Evolutionary conservation across 2,329 filamentous ascomycete species (phyloP).

Genomic region (Aspergillus cejpii): DNA sequence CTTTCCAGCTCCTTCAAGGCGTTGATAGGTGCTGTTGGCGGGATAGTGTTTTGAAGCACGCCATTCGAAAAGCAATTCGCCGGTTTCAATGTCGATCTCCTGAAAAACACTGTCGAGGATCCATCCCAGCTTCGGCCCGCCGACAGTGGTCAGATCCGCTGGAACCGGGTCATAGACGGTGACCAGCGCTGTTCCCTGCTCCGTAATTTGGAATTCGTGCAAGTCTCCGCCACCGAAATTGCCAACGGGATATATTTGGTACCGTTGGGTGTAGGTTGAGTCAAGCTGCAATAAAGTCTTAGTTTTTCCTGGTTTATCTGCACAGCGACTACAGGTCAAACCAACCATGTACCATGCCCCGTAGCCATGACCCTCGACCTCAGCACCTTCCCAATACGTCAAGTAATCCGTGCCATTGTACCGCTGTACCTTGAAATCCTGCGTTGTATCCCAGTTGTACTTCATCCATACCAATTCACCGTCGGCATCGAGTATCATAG

Average conservation of each 20-base stretch:
- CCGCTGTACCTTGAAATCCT: constrained; percentile 24
- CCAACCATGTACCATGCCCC: constrained; percentile 25
- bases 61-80: constrained; percentile 41
- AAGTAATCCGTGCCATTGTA: constrained; percentile 21
- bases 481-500: constrained; percentile 24
- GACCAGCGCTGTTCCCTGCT: constrained; percentile 27
- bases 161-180: constrained; percentile 26
- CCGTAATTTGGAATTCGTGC: constrained; percentile 32
- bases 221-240: constrained; percentile 23
- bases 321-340: not conserved
- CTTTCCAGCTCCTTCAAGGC: constrained; percentile 6
- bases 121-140: constrained; percentile 36
- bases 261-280: constrained; percentile 19
- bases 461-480: constrained; percentile 27
- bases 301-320: not conserved
- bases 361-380: constrained; percentile 15
- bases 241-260: constrained; percentile 17
- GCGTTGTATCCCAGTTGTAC: constrained; percentile 18
- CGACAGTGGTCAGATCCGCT: constrained; percentile 28
- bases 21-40: constrained; percentile 19
- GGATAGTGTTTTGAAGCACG: constrained; percentile 30
- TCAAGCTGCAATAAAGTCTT: constrained; percentile 15
- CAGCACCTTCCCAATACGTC: constrained; percentile 25
- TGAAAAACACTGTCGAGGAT: constrained; percentile 40
- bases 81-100: constrained; percentile 41